phyloP scores from a whole-genome alignment of 2,329 filamentous ascomycete genomes.

The Clonostachys rosea region DNA sequence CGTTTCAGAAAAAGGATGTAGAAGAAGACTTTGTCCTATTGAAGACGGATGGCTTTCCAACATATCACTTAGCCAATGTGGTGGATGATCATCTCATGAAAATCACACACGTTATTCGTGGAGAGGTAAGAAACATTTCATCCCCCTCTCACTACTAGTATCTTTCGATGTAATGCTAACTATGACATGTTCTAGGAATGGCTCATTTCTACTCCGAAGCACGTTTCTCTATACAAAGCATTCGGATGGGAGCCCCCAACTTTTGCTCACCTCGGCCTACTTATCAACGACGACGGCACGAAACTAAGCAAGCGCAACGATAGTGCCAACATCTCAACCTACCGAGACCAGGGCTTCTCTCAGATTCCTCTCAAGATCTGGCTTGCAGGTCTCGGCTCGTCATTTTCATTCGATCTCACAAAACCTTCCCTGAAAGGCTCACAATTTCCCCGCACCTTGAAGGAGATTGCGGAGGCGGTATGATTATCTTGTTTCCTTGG shows the following conservation, averaged over 20 bases:
- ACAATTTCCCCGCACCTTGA: constrained; percentile 27
- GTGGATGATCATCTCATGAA: constrained; percentile 94
- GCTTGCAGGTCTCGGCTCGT: constrained; percentile 61
- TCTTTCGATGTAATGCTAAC: not conserved
- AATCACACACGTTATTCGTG: constrained; percentile 92
- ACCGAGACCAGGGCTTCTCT: constrained; percentile 38
- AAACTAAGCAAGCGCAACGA: constrained; percentile 83
- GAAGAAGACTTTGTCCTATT: constrained; percentile 84
- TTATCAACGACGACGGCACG: constrained; percentile 62
- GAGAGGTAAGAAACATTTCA: constrained; percentile 53
- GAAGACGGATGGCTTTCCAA: constrained; percentile 88
- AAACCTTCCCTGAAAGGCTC: no score
- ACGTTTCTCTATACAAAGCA: constrained; percentile 66
- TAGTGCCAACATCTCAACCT: constrained; percentile 43
- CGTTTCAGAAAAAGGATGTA: constrained; percentile 47
- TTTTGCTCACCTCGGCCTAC: constrained; percentile 78
- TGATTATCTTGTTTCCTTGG: constrained; percentile 12
- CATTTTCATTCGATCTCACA: constrained; percentile 10
- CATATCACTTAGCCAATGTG: constrained; percentile 96
- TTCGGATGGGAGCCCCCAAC: constrained; percentile 68
- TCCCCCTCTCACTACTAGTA: not conserved
- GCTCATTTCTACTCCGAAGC: constrained; percentile 86
- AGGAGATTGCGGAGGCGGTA: constrained; percentile 67
- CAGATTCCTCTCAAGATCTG: constrained; percentile 67
- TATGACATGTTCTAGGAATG: constrained; percentile 60